Percentiles rank a stretch among this genome's conserved stretches.
Conservation (phyloP, 2,329 filamentous ascomycete species). For the Endothia cerciana region DNA sequence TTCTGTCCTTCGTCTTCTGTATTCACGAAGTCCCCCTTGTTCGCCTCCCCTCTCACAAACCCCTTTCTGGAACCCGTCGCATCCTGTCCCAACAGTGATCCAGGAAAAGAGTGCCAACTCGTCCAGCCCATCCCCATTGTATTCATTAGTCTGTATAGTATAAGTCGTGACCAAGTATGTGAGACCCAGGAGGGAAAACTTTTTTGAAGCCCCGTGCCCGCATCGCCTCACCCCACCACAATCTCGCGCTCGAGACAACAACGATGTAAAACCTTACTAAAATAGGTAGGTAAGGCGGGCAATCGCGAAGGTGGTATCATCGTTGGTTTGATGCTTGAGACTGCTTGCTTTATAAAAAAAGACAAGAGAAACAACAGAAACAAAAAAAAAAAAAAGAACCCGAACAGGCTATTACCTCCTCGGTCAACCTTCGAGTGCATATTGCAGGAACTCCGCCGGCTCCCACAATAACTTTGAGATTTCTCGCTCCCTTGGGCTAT, state of each 20-base stretch:
- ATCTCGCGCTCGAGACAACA: neutral
- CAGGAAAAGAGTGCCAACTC: too few relatives aligned
- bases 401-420: neutral
- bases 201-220: neutral
- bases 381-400: neutral
- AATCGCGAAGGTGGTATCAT: slow-evolving; percentile 7
- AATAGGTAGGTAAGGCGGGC: neutral
- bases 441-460: neutral
- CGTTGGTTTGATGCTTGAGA: slow-evolving; percentile 8
- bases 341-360: slow-evolving; percentile 12
- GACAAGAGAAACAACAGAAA: neutral
- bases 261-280: neutral
- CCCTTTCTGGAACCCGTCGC: neutral
- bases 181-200: neutral
- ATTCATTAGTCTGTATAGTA: slow-evolving; percentile 13
- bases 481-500: neutral
- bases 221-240: neutral
- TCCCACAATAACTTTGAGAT: neutral
- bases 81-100: neutral
- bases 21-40: too few relatives aligned
- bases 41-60: neutral
- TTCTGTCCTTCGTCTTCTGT: too few relatives aligned
- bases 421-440: neutral
- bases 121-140: neutral
- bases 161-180: slow-evolving; percentile 8